phyloP scores from a whole-genome alignment of 176 grass and related monocot species.

The Phyllostachys edulis region DNA sequence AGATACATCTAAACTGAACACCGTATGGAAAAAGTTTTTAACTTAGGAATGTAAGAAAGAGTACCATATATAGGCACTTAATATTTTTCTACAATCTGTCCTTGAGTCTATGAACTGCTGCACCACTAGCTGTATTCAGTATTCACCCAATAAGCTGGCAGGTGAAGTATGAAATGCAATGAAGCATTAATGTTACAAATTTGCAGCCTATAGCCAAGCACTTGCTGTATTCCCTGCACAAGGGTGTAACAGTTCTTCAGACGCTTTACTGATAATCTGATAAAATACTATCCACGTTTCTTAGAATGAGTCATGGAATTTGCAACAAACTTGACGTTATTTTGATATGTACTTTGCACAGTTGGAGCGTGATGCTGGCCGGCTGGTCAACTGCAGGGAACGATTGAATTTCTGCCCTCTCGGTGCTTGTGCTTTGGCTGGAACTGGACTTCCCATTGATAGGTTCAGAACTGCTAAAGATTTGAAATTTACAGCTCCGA shows the following conservation, averaged over 20 bases:
- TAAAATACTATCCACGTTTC: neutral
- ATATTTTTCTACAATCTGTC: neutral
- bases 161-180: neutral
- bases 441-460: slow-evolving; percentile 94
- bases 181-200: neutral
- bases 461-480: slow-evolving; percentile 82
- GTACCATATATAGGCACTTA: neutral
- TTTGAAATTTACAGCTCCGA: slow-evolving; percentile 83
- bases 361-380: slow-evolving; percentile 88
- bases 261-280: neutral
- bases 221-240: neutral
- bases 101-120: slow-evolving; percentile 2
- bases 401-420: slow-evolving; percentile 90
- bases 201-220: slow-evolving; percentile 1
- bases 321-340: slow-evolving; percentile 1
- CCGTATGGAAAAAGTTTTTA: neutral
- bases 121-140: neutral
- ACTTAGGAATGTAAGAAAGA: slow-evolving; percentile 15
- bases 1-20: no score
- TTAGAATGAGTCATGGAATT: slow-evolving; percentile 5
- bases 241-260: neutral
- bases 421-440: slow-evolving; percentile 97
- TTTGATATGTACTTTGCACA: slow-evolving; percentile 29
- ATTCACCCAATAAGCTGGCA: no score
- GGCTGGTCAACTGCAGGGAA: slow-evolving; percentile 84